These are phyloP conservation scores for Tuctoria greenei DNA, from an alignment of 176 grass and related monocot species.

Conservation along the genomic window DNA sequence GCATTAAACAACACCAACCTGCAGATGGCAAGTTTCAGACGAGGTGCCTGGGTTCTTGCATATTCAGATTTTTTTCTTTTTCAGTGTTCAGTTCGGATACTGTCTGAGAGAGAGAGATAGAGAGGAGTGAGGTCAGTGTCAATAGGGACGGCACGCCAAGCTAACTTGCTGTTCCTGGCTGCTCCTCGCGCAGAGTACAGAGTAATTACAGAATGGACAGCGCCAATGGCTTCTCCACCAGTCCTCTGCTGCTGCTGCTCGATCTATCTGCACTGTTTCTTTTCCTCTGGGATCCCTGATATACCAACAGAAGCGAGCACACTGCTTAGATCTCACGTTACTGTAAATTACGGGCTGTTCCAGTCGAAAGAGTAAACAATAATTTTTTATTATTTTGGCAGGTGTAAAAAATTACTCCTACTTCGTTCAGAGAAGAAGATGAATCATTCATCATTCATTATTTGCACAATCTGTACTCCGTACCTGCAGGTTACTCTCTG, in stretches of 20 bases:
- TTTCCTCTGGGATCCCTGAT: background rate
- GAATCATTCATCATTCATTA: background rate
- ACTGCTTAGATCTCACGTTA: slow-evolving; percentile 21
- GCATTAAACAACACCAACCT: slow-evolving; percentile 41
- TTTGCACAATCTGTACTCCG: background rate
- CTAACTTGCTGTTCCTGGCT: slow-evolving; percentile 14
- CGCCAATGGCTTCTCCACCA: slow-evolving; percentile 4
- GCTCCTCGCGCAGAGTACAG: slow-evolving; percentile 28
- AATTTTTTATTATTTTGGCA: too few species aligned
- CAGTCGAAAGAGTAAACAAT: background rate
- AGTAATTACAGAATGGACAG: slow-evolving; percentile 50
- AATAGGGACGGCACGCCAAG: too few species aligned
- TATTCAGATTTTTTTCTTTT: slow-evolving; percentile 1
- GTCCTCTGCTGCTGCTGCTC: background rate
- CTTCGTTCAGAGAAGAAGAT: background rate
- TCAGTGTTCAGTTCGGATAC: background rate
- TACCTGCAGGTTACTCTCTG: too few species aligned
- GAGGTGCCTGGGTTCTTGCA: background rate
- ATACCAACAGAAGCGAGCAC: background rate
- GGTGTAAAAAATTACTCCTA: too few species aligned
- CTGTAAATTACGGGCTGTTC: background rate
- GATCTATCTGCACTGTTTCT: background rate
- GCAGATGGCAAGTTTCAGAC: slow-evolving; percentile 33
- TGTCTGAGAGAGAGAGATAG: background rate
- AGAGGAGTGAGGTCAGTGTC: background rate